phyloP scores from a whole-genome alignment of 176 grass and related monocot genomes.

The Musa schizocarpa region DNA sequence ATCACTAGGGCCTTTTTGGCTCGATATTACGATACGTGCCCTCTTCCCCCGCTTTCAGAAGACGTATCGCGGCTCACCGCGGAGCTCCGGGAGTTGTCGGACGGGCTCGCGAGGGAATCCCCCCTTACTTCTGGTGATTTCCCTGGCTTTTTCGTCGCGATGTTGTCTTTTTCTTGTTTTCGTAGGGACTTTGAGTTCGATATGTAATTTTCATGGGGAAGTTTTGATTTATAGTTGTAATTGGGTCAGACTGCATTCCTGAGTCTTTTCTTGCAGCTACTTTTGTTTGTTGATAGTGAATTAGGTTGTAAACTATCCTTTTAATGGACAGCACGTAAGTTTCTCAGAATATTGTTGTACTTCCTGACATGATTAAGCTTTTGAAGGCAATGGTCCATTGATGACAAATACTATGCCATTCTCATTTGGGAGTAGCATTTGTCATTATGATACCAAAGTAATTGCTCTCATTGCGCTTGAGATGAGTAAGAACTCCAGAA shows the following conservation, averaged over 20 bases:
- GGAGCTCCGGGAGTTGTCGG: slow-evolving; percentile 39
- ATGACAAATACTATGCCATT: no score
- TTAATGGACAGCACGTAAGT: not conserved
- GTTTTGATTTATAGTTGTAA: not conserved
- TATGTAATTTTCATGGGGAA: not conserved
- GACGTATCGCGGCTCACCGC: slow-evolving; percentile 30
- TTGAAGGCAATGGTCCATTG: no score
- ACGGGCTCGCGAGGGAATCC: slow-evolving; percentile 33
- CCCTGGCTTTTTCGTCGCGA: not conserved
- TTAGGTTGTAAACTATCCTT: not conserved
- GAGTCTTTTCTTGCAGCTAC: not conserved
- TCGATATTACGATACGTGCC: slow-evolving; percentile 83
- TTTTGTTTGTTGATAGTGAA: not conserved
- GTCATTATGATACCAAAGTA: no score
- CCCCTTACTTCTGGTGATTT: slow-evolving; percentile 43
- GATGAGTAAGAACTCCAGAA: no score
- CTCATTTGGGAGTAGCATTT: no score
- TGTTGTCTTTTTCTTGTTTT: slow-evolving; percentile 4
- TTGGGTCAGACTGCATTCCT: no score
- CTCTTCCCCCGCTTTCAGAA: slow-evolving; percentile 36
- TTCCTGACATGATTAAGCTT: not conserved
- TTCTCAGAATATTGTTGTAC: not conserved
- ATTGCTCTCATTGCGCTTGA: no score
- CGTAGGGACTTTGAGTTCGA: not conserved
- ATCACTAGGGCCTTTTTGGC: slow-evolving; percentile 86